phyloP scores from a whole-genome alignment of 805 yeast species.

The Lipomyces mesembrius region DNA sequence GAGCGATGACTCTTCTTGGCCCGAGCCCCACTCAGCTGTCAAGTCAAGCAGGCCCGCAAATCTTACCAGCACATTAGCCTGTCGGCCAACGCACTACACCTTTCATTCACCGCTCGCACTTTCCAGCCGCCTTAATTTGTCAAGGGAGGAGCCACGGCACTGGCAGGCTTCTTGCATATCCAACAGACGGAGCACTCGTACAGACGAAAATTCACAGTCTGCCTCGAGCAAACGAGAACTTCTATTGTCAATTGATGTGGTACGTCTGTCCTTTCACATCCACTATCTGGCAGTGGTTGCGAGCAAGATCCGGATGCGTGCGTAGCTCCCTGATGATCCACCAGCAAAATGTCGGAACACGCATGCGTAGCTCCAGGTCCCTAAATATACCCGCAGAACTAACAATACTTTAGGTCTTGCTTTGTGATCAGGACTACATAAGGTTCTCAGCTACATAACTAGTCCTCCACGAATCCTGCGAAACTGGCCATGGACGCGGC shows the following conservation, averaged over 20 bases:
- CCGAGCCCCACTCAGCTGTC: not conserved
- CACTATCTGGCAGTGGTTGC: not conserved
- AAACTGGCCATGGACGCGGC: not conserved
- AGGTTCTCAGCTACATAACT: not conserved
- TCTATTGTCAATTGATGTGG: not conserved
- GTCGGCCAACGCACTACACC: not conserved
- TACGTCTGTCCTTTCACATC: not conserved
- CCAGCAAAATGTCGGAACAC: too few relatives aligned
- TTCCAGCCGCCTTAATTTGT: not conserved
- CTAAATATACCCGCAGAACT: not conserved
- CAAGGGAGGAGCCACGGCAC: not conserved
- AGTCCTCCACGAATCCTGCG: not conserved
- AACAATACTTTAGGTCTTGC: not conserved
- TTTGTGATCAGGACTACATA: not conserved
- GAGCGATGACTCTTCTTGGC: not conserved
- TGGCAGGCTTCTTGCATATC: not conserved
- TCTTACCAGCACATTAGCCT: constrained; percentile 3
- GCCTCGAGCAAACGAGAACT: not conserved
- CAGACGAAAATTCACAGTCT: not conserved
- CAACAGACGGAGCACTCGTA: not conserved
- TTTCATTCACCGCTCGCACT: not conserved
- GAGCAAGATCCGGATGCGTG: too few relatives aligned
- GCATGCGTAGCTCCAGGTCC: too few relatives aligned
- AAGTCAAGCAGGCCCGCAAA: not conserved
- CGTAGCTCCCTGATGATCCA: too few relatives aligned